phyloP scores from a whole-genome alignment of 306 rosid genomes.

The Medicago arabica region DNA sequence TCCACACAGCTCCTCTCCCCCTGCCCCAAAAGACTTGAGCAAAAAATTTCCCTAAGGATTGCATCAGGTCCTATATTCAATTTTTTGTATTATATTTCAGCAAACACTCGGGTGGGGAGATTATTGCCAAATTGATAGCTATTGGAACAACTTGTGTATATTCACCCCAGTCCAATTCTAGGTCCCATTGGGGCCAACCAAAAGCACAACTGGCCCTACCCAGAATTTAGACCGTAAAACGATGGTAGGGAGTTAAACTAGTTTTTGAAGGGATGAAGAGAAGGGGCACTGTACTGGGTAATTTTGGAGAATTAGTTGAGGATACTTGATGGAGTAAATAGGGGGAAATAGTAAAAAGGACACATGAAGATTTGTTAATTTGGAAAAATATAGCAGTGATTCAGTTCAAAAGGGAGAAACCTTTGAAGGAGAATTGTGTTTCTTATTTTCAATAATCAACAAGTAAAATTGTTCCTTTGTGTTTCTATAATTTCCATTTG shows the following conservation, averaged over 20 bases:
- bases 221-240: background rate
- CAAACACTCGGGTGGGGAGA: background rate
- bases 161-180: background rate
- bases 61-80: background rate
- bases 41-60: background rate
- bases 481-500: conserved; percentile 1
- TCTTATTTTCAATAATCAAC: background rate
- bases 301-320: conserved; percentile 5
- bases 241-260: conserved; percentile 10
- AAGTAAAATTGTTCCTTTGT: background rate
- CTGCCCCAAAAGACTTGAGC: background rate
- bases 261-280: background rate
- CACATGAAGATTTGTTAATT: background rate
- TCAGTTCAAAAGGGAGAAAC: background rate
- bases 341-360: background rate
- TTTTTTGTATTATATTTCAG: background rate
- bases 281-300: background rate
- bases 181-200: background rate
- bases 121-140: background rate
- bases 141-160: conserved; percentile 7
- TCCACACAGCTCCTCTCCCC: background rate
- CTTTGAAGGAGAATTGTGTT: background rate
- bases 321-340: conserved; percentile 2
- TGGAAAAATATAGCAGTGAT: background rate
- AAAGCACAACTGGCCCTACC: conserved; percentile 1